phyloP scores from a whole-genome alignment of 2,329 filamentous ascomycete species.

The Metarhizium robertsii region DNA sequence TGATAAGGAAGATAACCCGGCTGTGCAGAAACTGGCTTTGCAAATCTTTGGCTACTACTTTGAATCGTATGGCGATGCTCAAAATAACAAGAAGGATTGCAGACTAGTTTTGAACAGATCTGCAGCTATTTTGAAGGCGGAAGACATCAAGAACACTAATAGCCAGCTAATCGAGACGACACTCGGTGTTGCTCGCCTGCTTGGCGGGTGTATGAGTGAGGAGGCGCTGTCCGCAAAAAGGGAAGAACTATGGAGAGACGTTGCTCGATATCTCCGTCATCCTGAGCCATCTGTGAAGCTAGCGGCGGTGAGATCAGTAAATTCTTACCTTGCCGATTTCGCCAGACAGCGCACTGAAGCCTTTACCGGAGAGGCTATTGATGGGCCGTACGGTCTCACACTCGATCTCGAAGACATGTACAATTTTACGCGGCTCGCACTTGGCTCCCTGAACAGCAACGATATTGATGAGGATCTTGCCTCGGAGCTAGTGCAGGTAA shows the following conservation, averaged over 20 bases:
- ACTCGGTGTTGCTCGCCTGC: slow-evolving; percentile 57
- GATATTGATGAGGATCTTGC: slow-evolving; percentile 67
- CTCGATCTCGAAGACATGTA: slow-evolving; percentile 56
- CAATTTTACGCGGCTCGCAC: slow-evolving; percentile 42
- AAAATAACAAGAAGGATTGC: slow-evolving; percentile 59
- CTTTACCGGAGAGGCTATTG: slow-evolving; percentile 45
- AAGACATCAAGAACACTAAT: slow-evolving; percentile 43
- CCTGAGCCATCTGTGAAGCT: slow-evolving; percentile 67
- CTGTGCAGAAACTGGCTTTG: slow-evolving; percentile 64
- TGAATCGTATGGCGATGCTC: slow-evolving; percentile 50
- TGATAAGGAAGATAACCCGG: slow-evolving; percentile 60
- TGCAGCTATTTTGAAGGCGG: slow-evolving; percentile 42
- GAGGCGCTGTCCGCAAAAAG: slow-evolving; percentile 51
- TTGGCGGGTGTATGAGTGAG: slow-evolving; percentile 58
- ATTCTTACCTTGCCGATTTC: slow-evolving; percentile 72
- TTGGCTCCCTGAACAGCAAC: slow-evolving; percentile 48
- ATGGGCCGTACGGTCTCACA: slow-evolving; percentile 61
- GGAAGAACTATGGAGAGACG: slow-evolving; percentile 58
- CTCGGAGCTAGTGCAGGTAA: slow-evolving; percentile 67
- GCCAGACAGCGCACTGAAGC: slow-evolving; percentile 48
- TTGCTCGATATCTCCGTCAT: slow-evolving; percentile 62
- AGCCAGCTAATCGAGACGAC: slow-evolving; percentile 69
- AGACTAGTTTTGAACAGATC: slow-evolving; percentile 49
- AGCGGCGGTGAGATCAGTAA: slow-evolving; percentile 63
- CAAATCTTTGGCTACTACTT: slow-evolving; percentile 80